Evolutionary conservation across 78 protist species (phyloP), one percentile per base, ranked within the genome.

Genomic region (Emiliania huxleyi): DNA sequence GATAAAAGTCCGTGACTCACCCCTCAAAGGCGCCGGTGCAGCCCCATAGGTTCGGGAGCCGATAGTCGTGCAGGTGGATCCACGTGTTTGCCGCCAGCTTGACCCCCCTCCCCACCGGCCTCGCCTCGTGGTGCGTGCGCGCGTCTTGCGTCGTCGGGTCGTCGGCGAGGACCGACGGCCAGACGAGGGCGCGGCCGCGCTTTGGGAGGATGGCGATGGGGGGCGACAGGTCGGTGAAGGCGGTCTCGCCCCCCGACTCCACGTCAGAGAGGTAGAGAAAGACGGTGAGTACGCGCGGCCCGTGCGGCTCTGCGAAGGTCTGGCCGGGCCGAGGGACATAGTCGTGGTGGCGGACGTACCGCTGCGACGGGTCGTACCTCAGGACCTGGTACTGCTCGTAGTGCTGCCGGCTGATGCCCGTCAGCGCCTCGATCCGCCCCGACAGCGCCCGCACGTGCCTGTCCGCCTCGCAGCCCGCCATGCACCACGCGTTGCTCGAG

Each of bases 31-130:
- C n/a, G n/a, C n/a, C n/a, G n/a, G n/a, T n/a, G n/a, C n/a, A n/a
- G n/a, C n/a, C n/a, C n/a, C n/a, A n/a, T n/a, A n/a, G n/a, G n/a
- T n/a, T n/a, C n/a, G n/a, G n/a, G n/a, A n/a, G n/a, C n/a, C n/a
- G n/a, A n/a, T n/a, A 83, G 90, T 83, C 90, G 42, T 12, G 38
- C 25, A 45, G 69, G 62, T 83, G 90, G 23, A 83, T 45, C 90
- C 90, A 83, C 43, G 33, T 22, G 42, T 45, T 83, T 0, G 88
- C 88, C 38, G 56, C 88, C 48, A 2, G 1, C 35, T 81, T 81
- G 37, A 29, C 22, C 22, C 88, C 88, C 42, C 21, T 42, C 25
- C n/a, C 5, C 35, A 73, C 84, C 6, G 84, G 84, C 46, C 25
- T 42, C 40, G 84, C 84, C 40, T 38, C 46, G 44, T 73, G 84